Conservation (phyloP, 2,329 filamentous ascomycete species). For the Hypocreales sp. region DNA sequence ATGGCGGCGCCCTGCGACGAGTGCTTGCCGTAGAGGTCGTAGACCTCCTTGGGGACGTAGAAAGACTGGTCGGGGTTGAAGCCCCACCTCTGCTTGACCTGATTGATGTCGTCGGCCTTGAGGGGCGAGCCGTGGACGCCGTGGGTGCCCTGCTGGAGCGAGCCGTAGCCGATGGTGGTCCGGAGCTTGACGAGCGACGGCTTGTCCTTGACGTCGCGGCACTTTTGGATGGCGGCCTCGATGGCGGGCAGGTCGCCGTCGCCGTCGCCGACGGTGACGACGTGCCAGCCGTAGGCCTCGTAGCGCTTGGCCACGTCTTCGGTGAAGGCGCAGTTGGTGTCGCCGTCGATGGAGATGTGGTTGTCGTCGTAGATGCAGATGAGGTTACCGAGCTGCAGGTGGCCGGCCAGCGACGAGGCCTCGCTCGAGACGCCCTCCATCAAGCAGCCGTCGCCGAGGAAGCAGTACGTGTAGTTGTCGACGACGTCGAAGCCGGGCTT, state of each 20-base stretch:
- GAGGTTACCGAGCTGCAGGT: conserved; percentile 94
- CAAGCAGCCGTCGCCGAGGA: conserved; percentile 96
- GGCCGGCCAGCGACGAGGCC: conserved; percentile 81
- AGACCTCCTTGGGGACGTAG: conserved; percentile 85
- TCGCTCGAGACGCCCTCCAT: conserved; percentile 97
- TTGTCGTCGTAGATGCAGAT: conserved; percentile 98
- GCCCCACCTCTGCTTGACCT: conserved; percentile 88
- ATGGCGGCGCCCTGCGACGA: conserved; percentile 71
- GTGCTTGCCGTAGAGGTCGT: conserved; percentile 79
- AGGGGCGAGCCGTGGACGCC: conserved; percentile 93
- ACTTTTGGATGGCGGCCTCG: conserved; percentile 73
- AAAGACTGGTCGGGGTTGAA: conserved; percentile 93
- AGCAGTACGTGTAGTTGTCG: conserved; percentile 93
- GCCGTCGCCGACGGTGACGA: conserved; percentile 69
- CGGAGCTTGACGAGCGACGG: conserved; percentile 91
- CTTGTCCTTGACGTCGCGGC: conserved; percentile 85
- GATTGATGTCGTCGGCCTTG: conserved; percentile 85
- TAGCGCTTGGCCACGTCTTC: conserved; percentile 93
- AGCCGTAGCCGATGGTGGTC: conserved; percentile 95
- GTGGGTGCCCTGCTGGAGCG: conserved; percentile 80
- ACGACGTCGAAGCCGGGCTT: conserved; percentile 83
- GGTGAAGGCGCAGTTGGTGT: conserved; percentile 92
- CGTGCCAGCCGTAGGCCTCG: conserved; percentile 95
- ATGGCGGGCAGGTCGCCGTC: conserved; percentile 79
- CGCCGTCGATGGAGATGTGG: conserved; percentile 88